Conservation (phyloP, 2,329 filamentous ascomycete species). For the Fusarium heterosporum region DNA sequence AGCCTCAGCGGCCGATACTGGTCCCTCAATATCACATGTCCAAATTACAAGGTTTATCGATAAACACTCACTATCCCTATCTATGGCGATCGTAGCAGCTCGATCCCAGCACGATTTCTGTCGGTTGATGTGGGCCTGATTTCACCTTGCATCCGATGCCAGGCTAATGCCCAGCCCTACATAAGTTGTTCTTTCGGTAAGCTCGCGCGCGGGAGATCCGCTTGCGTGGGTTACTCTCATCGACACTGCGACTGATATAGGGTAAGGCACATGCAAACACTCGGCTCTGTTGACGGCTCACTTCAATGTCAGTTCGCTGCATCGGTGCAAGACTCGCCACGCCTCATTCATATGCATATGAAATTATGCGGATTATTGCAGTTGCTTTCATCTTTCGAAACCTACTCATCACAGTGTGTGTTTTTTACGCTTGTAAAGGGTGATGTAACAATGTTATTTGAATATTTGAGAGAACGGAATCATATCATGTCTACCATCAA, state of each 20-base stretch:
- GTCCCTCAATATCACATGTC: slow-evolving; percentile 18
- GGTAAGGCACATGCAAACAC: neutral
- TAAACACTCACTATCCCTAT: slow-evolving; percentile 3
- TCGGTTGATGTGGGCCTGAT: slow-evolving; percentile 21
- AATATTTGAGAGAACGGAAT: neutral
- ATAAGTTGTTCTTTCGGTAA: slow-evolving; percentile 8
- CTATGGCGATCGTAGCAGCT: slow-evolving; percentile 7
- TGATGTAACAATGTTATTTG: neutral
- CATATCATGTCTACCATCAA: neutral
- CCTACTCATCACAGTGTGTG: neutral
- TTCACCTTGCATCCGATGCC: slow-evolving; percentile 28
- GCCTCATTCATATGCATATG: neutral
- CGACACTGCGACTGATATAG: neutral
- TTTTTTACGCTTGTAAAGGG: neutral
- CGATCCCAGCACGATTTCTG: slow-evolving; percentile 6
- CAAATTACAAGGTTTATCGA: neutral
- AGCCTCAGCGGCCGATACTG: neutral
- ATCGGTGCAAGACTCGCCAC: slow-evolving; percentile 9
- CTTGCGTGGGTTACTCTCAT: slow-evolving; percentile 4
- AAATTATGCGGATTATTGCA: neutral
- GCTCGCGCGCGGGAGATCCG: slow-evolving; percentile 14
- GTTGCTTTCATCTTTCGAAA: neutral
- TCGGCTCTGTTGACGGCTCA: slow-evolving; percentile 11
- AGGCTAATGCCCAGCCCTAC: slow-evolving; percentile 30
- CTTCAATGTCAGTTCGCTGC: neutral